phyloP scores from a whole-genome alignment of 768 basidiomycete genomes.

The Amanita fuliginea region DNA sequence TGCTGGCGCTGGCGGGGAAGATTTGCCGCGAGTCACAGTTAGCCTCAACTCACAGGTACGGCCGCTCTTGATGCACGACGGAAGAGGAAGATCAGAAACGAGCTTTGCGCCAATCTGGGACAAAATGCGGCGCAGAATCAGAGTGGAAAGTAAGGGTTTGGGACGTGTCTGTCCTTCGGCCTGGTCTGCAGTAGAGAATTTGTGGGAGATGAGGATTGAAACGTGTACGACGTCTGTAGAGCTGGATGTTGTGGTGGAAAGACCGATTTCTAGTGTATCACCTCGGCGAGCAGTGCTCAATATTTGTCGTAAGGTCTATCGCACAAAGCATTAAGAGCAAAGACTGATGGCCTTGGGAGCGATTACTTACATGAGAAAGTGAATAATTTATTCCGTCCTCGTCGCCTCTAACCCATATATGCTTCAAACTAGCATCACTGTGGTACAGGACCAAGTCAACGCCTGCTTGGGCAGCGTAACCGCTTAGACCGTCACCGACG shows the following conservation, averaged over 20 bases:
- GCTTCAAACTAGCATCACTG: slow-evolving; percentile 80
- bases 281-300: slow-evolving; percentile 55
- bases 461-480: slow-evolving; percentile 70
- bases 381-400: slow-evolving; percentile 77
- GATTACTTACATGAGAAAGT: slow-evolving; percentile 66
- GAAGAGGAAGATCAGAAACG: slow-evolving; percentile 33
- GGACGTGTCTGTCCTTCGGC: slow-evolving; percentile 30
- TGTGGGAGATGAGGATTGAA: slow-evolving; percentile 39
- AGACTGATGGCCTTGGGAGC: no score
- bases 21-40: slow-evolving; percentile 47
- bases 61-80: slow-evolving; percentile 28
- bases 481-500: slow-evolving; percentile 81
- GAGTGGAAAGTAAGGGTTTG: slow-evolving; percentile 30
- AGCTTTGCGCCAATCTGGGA: slow-evolving; percentile 44
- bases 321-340: slow-evolving; percentile 3
- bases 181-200: slow-evolving; percentile 20
- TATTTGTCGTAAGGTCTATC: slow-evolving; percentile 77
- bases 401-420: slow-evolving; percentile 75
- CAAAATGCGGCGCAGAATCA: slow-evolving; percentile 51
- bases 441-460: slow-evolving; percentile 90
- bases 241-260: slow-evolving; percentile 24
- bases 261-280: slow-evolving; percentile 80
- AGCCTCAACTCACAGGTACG: slow-evolving; percentile 60
- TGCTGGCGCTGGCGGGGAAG: slow-evolving; percentile 24
- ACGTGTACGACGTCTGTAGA: slow-evolving; percentile 25